Percentiles rank a stretch among this genome's conserved stretches.
phyloP scores from a whole-genome alignment of 2,329 filamentous ascomycete species.

The Claviceps sp. region DNA sequence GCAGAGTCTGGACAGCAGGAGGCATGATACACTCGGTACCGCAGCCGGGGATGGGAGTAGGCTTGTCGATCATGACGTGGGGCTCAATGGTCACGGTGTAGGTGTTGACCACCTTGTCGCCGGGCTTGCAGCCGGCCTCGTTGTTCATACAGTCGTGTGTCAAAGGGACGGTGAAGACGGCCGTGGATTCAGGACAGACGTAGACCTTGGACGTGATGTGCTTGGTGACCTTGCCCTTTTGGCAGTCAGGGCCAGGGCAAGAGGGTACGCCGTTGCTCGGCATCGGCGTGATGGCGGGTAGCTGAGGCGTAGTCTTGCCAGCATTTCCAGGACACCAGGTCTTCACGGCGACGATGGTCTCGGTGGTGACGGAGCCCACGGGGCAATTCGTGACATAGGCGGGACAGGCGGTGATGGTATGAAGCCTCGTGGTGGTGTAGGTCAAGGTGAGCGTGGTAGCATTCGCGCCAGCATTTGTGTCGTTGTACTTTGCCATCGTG shows the following conservation, averaged over 20 bases:
- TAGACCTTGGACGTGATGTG: slow-evolving; percentile 12
- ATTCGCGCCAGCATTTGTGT: slow-evolving; percentile 8
- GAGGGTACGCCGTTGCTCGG: slow-evolving; percentile 37
- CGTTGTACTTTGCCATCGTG: slow-evolving; percentile 9
- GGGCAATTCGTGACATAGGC: slow-evolving; percentile 15
- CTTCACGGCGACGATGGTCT: slow-evolving; percentile 16
- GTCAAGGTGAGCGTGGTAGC: slow-evolving; percentile 14
- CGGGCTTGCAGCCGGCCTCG: slow-evolving; percentile 15
- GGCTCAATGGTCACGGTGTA: slow-evolving; percentile 14
- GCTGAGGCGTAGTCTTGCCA: not conserved
- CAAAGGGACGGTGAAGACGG: slow-evolving; percentile 16
- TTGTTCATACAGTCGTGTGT: slow-evolving; percentile 15
- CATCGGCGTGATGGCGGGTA: not conserved
- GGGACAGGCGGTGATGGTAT: slow-evolving; percentile 20
- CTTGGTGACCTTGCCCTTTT: slow-evolving; percentile 12
- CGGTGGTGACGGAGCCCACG: slow-evolving; percentile 17
- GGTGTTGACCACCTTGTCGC: slow-evolving; percentile 12
- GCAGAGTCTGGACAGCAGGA: slow-evolving; percentile 6
- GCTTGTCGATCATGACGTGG: slow-evolving; percentile 12
- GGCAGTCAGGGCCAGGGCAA: slow-evolving; percentile 34
- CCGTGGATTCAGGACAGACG: slow-evolving; percentile 13
- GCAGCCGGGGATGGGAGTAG: slow-evolving; percentile 12
- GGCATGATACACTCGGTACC: slow-evolving; percentile 7
- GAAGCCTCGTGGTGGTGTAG: slow-evolving; percentile 14
- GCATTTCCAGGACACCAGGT: slow-evolving; percentile 23